phyloP scores from a whole-genome alignment of 2,329 filamentous ascomycete species.

The Chaetomiaceae sp. region DNA sequence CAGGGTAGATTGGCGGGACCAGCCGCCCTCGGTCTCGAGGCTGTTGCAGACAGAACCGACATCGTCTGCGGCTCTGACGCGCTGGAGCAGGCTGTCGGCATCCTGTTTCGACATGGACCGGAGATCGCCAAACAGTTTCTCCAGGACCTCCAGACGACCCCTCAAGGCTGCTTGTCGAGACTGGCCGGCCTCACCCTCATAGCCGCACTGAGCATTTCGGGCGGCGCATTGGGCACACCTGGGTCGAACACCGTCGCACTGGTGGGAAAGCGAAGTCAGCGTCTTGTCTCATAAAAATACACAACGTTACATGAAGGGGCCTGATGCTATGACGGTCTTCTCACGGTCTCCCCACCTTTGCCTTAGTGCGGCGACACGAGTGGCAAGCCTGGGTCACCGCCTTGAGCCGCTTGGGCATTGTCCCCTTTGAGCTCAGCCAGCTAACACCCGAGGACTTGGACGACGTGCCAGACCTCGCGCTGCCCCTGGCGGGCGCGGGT shows the following conservation, averaged over 20 bases:
- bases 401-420: conserved; percentile 21
- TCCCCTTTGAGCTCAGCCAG: conserved; percentile 10
- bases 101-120: conserved; percentile 24
- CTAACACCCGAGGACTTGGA: background rate
- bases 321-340: too few species aligned
- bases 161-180: conserved; percentile 30
- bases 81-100: conserved; percentile 25
- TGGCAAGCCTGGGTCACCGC: conserved; percentile 29
- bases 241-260: conserved; percentile 33
- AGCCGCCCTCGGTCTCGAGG: too few species aligned
- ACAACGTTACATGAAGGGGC: too few species aligned
- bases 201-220: conserved; percentile 28
- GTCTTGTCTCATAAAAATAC: too few species aligned
- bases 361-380: conserved; percentile 29
- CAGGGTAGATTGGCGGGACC: too few species aligned
- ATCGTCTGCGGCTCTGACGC: conserved; percentile 24
- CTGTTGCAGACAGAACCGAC: conserved; percentile 7
- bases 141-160: conserved; percentile 27
- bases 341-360: conserved; percentile 22
- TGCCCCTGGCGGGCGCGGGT: conserved; percentile 16
- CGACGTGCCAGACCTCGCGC: conserved; percentile 7
- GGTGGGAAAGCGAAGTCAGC: too few species aligned
- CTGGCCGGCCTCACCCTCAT: conserved; percentile 31
- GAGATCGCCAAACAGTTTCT: conserved; percentile 28
- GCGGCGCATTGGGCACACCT: conserved; percentile 29